phyloP scores from a whole-genome alignment of 306 rosid species.

The Fagus crenata region DNA sequence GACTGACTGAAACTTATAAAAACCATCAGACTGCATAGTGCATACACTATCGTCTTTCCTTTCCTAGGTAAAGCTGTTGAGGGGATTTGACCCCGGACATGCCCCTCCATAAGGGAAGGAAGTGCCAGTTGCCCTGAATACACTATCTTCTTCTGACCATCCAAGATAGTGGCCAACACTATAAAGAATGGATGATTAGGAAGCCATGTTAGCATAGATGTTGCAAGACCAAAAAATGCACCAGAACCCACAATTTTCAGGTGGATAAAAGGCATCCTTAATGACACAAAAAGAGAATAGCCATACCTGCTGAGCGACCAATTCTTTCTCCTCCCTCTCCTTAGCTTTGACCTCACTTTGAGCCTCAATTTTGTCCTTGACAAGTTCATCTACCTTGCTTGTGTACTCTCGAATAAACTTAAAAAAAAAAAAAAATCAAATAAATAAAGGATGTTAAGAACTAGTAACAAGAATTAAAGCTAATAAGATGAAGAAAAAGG shows the following conservation, averaged over 20 bases:
- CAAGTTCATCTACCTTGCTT: slow-evolving; percentile 90
- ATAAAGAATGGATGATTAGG: not conserved
- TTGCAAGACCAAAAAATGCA: not conserved
- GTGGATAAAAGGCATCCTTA: not conserved
- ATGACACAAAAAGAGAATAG: not conserved
- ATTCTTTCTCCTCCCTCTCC: slow-evolving; percentile 89
- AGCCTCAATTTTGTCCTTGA: slow-evolving; percentile 86
- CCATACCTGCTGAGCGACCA: slow-evolving; percentile 81
- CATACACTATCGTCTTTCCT: too few relatives aligned
- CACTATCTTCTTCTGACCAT: too few relatives aligned
- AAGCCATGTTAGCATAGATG: not conserved
- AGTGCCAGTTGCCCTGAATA: too few relatives aligned
- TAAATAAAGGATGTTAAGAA: too few relatives aligned
- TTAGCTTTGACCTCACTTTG: slow-evolving; percentile 67
- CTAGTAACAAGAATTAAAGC: too few relatives aligned
- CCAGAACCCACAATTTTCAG: not conserved
- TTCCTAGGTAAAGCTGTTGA: too few relatives aligned
- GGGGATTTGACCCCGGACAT: too few relatives aligned
- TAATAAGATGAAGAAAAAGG: too few relatives aligned
- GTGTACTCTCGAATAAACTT: slow-evolving; percentile 96
- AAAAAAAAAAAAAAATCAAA: slow-evolving; percentile 19
- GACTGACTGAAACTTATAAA: too few relatives aligned
- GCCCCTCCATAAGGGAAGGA: too few relatives aligned
- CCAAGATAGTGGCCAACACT: too few relatives aligned
- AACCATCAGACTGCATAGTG: too few relatives aligned